Conservation (phyloP, 345 rosid genomes). For the Theobroma cacao region DNA sequence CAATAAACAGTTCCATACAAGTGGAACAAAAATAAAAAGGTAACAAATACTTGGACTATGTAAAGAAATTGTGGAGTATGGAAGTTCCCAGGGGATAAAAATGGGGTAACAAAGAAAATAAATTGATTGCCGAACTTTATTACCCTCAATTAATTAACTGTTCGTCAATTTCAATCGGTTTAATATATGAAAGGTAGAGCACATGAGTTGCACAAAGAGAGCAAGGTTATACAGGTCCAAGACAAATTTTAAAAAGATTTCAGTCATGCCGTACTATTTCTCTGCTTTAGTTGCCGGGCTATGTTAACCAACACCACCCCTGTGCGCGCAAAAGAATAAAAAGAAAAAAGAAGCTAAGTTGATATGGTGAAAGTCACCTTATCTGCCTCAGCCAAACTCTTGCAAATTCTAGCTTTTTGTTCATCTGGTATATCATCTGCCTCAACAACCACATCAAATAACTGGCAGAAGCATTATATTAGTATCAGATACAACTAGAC, state of each 20-base stretch:
- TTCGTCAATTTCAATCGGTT: not conserved
- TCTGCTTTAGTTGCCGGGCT: not conserved
- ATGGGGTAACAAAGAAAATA: not conserved
- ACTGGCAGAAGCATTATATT: conserved; percentile 37
- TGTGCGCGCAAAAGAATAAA: too few relatives aligned
- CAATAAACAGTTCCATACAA: not conserved
- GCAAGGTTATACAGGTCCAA: not conserved
- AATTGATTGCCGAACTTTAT: not conserved
- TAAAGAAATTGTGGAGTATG: not conserved
- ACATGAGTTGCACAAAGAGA: not conserved
- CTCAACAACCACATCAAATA: conserved; percentile 64
- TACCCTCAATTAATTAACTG: not conserved
- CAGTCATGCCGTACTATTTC: not conserved
- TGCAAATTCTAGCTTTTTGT: conserved; percentile 91
- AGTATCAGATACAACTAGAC: conserved; percentile 6
- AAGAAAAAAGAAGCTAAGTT: not conserved
- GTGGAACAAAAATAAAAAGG: not conserved
- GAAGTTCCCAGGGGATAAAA: too few relatives aligned
- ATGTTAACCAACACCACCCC: not conserved
- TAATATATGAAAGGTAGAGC: not conserved
- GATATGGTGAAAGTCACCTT: conserved; percentile 46
- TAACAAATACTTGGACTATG: not conserved
- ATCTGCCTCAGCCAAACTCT: conserved; percentile 69
- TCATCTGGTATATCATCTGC: conserved; percentile 75
- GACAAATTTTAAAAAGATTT: not conserved